phyloP scores from a whole-genome alignment of 768 basidiomycete species.

The Rhodocollybia butyracea region DNA sequence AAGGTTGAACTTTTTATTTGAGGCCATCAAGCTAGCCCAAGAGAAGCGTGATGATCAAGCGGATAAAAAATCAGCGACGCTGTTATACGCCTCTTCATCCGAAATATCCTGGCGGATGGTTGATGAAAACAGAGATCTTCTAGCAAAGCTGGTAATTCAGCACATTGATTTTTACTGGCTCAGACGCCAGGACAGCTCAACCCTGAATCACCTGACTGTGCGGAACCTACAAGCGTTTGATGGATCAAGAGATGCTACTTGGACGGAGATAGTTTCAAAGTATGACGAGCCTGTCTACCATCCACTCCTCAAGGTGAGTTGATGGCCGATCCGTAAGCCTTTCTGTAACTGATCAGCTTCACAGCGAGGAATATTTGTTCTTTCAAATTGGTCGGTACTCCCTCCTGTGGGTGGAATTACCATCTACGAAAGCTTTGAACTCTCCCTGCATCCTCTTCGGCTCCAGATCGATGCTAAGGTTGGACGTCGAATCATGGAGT shows the following conservation, averaged over 20 bases:
- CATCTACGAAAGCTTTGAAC: slow-evolving; percentile 79
- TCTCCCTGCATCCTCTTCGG: slow-evolving; percentile 82
- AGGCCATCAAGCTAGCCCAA: slow-evolving; percentile 81
- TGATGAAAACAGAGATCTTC: slow-evolving; percentile 62
- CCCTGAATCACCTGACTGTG: slow-evolving; percentile 70
- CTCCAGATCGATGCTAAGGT: slow-evolving; percentile 84
- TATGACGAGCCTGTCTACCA: slow-evolving; percentile 68
- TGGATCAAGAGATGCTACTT: slow-evolving; percentile 75
- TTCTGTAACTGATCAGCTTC: neutral
- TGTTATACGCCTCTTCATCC: slow-evolving; percentile 76
- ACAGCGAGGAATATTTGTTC: slow-evolving; percentile 69
- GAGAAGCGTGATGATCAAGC: slow-evolving; percentile 64
- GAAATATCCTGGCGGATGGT: slow-evolving; percentile 94
- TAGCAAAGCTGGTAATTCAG: slow-evolving; percentile 84
- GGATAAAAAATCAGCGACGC: slow-evolving; percentile 76
- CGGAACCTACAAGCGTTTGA: slow-evolving; percentile 84
- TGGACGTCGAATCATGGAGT: slow-evolving; percentile 81
- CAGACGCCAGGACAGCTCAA: slow-evolving; percentile 84
- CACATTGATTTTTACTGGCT: slow-evolving; percentile 80
- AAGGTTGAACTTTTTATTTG: slow-evolving; percentile 81
- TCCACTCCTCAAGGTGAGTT: slow-evolving; percentile 63
- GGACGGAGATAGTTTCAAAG: slow-evolving; percentile 86
- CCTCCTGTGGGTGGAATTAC: slow-evolving; percentile 92
- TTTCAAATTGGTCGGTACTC: slow-evolving; percentile 79
- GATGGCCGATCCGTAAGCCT: slow-evolving; percentile 3